Conservation (phyloP, 352 stramenopile genomes). For the Phytophthora crassamura region DNA sequence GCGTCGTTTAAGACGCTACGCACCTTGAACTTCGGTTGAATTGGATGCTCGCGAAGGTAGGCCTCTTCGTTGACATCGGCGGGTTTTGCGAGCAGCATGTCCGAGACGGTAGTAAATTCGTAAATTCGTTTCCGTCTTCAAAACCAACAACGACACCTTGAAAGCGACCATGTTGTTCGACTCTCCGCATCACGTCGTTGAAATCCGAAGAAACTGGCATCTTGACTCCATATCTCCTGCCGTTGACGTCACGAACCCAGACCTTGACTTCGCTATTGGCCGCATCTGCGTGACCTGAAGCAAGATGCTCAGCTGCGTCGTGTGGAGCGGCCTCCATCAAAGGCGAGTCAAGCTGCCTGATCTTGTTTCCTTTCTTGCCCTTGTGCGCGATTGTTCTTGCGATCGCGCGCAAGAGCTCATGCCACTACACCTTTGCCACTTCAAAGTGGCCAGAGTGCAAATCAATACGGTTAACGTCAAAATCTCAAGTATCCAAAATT, state of each 20-base stretch:
- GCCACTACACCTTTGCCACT: too few relatives aligned
- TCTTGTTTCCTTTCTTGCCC: too few relatives aligned
- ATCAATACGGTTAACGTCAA: too few relatives aligned
- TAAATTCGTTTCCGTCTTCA: slow-evolving; percentile 2
- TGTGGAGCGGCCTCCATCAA: too few relatives aligned
- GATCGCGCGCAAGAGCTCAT: too few relatives aligned
- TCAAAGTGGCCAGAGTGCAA: too few relatives aligned
- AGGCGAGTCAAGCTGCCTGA: too few relatives aligned
- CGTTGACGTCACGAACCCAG: slow-evolving; percentile 1
- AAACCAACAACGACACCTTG: slow-evolving; percentile 4
- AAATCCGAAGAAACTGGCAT: neutral
- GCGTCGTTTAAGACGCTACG: neutral
- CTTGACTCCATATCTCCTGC: neutral
- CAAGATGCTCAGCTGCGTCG: too few relatives aligned
- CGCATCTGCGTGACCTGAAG: neutral
- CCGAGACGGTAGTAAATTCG: neutral
- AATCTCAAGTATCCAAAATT: too few relatives aligned
- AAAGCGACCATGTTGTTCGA: neutral
- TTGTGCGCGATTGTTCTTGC: too few relatives aligned
- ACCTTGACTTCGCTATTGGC: neutral
- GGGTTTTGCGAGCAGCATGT: neutral
- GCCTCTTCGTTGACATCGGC: neutral
- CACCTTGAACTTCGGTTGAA: slow-evolving; percentile 11
- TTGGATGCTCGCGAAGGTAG: neutral
- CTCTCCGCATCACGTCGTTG: neutral